phyloP scores from a whole-genome alignment of 2,329 filamentous ascomycete species.

The Fusarium citri region DNA sequence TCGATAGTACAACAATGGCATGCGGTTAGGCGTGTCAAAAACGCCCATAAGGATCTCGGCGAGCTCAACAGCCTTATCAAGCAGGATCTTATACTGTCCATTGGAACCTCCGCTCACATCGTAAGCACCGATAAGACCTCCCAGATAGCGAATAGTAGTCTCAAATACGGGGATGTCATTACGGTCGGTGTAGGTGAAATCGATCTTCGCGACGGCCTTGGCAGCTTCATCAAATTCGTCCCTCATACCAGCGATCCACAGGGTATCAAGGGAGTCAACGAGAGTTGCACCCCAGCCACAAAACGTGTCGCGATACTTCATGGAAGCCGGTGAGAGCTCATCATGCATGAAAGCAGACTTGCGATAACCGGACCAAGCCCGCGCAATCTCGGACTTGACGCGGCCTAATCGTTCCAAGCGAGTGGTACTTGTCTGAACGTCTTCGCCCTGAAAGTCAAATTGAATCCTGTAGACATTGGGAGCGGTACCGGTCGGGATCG shows the following conservation, averaged over 20 bases:
- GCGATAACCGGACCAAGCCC: conserved; percentile 86
- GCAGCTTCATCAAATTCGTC: conserved; percentile 85
- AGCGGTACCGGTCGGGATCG: conserved; percentile 77
- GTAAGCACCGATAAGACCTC: conserved; percentile 86
- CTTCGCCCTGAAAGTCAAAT: conserved; percentile 75
- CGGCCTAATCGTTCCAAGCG: conserved; percentile 72
- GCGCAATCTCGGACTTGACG: conserved; percentile 79
- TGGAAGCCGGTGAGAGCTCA: conserved; percentile 80
- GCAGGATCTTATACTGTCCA: conserved; percentile 71
- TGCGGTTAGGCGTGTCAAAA: conserved; percentile 93
- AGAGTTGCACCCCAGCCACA: conserved; percentile 91
- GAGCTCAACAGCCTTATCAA: conserved; percentile 83
- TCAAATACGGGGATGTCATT: conserved; percentile 89
- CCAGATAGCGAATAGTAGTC: conserved; percentile 90
- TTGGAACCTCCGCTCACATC: conserved; percentile 77
- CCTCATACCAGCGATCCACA: conserved; percentile 87
- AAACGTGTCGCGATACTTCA: conserved; percentile 80
- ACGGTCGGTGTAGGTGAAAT: conserved; percentile 79
- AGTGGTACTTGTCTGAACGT: conserved; percentile 66
- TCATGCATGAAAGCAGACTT: conserved; percentile 86
- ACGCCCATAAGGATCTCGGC: conserved; percentile 83
- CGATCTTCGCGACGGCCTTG: conserved; percentile 75
- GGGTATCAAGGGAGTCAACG: conserved; percentile 83
- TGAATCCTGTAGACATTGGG: conserved; percentile 82
- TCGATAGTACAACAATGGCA: conserved; percentile 84